These are phyloP conservation scores for Penicillium malachiteum DNA, from an alignment of 495 filamentous ascomycete genomes.

Conservation along the genomic window DNA sequence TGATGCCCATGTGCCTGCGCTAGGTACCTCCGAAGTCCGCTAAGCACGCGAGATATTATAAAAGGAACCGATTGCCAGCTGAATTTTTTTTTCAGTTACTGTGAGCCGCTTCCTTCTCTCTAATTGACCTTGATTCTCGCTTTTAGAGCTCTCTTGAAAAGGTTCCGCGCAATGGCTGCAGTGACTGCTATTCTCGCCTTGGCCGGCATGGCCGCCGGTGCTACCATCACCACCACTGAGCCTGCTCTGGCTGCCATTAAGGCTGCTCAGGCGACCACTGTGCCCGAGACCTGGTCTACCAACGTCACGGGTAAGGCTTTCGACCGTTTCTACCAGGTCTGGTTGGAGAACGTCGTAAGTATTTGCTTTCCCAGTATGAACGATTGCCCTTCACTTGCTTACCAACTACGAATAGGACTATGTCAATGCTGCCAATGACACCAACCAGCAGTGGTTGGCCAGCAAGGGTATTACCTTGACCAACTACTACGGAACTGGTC, in stretches of 20 bases:
- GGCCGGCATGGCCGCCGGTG: conserved; percentile 4
- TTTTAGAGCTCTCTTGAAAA: neutral
- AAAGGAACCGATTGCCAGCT: neutral
- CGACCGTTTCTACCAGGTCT: conserved; percentile 62
- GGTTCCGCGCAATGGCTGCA: neutral
- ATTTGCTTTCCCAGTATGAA: neutral
- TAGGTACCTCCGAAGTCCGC: too few species aligned
- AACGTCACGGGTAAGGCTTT: conserved; percentile 61
- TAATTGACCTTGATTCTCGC: neutral
- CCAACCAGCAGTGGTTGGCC: conserved; percentile 9
- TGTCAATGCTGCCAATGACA: conserved; percentile 1
- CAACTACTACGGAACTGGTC: conserved; percentile 8
- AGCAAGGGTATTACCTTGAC: conserved; percentile 7
- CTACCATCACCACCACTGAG: conserved; percentile 10
- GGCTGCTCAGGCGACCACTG: conserved; percentile 4
- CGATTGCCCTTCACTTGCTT: neutral
- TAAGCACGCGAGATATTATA: neutral
- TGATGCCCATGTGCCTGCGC: too few species aligned
- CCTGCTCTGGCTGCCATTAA: conserved; percentile 4
- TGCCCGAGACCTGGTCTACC: conserved; percentile 48
- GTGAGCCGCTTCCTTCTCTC: neutral
- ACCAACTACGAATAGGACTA: conserved; percentile 3
- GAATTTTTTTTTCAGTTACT: neutral
- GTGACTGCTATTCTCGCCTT: conserved; percentile 6
- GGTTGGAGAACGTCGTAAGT: conserved; percentile 67